Base-by-base conservation (phyloP, 106 monocot genomes). In the Dendrobium catenatum region DNA sequence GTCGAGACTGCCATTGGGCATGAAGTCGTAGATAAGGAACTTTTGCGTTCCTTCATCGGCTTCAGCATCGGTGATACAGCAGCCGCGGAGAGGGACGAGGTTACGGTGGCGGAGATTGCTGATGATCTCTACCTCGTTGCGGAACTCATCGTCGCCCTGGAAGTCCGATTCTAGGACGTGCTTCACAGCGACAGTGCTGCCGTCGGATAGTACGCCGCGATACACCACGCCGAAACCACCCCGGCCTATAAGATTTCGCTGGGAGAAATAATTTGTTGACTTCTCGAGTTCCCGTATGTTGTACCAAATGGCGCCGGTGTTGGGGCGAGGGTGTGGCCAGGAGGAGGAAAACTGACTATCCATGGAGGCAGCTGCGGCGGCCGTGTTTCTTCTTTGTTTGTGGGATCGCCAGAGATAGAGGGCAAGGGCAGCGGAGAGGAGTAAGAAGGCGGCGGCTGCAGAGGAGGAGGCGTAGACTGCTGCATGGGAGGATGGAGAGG, bases 51-150 rank as follows among this genome's bases (percentile, higher is more conserved):
- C 88, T 31, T 87, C 86, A 5, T 90, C 90, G n/a, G 17, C 68
- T 46, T 81, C 91, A 73, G 82, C 82, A 29, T 81, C 80, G 75
- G 88, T 79, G 68, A 92, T 95, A 85, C 95, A 92, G 81, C 90
- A 95, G 13, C 95, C 95, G 16, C 95, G 76, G 54, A 92, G 81
- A 18, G 92, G 92, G n/a, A 92, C 92, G 66, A 95, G 80, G 33
- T 91, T 94, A 9, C 94, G 87, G 88, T 94, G 94, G 22, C 89
- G 76, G 59, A 94, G 83, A 42, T 88, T 77, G 84, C 91, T 91
- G 83, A 94, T 89, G 58, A 94, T 91, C 77, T 89, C 91, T 18
- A 94, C 91, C 82, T 91, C 91, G 78, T 93, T 95, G 80, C 86
- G 82, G 87, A 95, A 95, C 47, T 90, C 90, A 46, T 93, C 91